phyloP scores from a whole-genome alignment of 805 yeast species.

The Kurtzmaniella cleridarum region DNA sequence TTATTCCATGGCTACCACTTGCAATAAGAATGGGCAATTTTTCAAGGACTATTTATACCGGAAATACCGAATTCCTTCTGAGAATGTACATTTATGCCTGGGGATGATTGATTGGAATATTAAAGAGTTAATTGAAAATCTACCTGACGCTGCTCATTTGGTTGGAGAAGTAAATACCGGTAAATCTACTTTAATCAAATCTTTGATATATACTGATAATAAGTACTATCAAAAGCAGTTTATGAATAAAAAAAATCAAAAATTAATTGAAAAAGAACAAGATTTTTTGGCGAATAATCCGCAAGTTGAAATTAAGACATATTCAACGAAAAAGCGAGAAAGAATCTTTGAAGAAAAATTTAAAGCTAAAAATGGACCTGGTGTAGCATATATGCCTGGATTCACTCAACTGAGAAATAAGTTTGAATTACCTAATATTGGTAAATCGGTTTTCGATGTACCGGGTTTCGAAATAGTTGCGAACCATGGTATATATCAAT shows the following conservation, averaged over 20 bases:
- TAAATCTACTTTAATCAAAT: slow-evolving; percentile 55
- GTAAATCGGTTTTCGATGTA: slow-evolving; percentile 34
- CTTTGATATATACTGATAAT: slow-evolving; percentile 27
- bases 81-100: slow-evolving; percentile 45
- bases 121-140: slow-evolving; percentile 25
- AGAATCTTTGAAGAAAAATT: slow-evolving; percentile 12
- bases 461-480: slow-evolving; percentile 37
- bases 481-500: slow-evolving; percentile 22
- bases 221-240: neutral
- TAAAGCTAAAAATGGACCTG: slow-evolving; percentile 36
- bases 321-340: slow-evolving; percentile 4
- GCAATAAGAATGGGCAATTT: slow-evolving; percentile 24
- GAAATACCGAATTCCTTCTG: slow-evolving; percentile 24
- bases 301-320: neutral
- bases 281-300: slow-evolving; percentile 10
- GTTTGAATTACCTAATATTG: slow-evolving; percentile 22
- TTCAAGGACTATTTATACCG: slow-evolving; percentile 29
- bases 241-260: slow-evolving; percentile 5
- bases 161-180: slow-evolving; percentile 70
- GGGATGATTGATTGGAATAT: slow-evolving; percentile 52
- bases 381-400: slow-evolving; percentile 57
- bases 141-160: slow-evolving; percentile 42
- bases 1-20: slow-evolving; percentile 23
- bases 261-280: slow-evolving; percentile 13
- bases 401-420: slow-evolving; percentile 54